These are phyloP conservation scores for Lenwebbia sp. DNA, from an alignment of 345 rosid genomes.

Conservation along the genomic window DNA sequence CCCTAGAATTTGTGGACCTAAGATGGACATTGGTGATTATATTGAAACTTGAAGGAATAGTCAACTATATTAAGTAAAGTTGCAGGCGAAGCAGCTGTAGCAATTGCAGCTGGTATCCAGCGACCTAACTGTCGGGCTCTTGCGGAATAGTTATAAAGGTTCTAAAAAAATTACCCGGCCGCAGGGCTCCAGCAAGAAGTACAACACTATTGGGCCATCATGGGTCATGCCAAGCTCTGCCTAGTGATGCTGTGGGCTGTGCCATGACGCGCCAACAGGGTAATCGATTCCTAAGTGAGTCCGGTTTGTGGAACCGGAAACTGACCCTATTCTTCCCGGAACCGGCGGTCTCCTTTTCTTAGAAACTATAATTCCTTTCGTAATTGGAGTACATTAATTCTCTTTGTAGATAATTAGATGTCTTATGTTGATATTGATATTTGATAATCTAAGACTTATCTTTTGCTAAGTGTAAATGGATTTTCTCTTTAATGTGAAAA, in stretches of 20 bases:
- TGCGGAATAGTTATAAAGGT: background rate
- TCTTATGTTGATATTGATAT: too few species aligned
- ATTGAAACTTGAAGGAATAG: background rate
- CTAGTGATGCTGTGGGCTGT: background rate
- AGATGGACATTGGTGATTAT: background rate
- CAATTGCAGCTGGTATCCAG: background rate
- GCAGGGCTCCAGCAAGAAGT: background rate
- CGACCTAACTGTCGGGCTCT: background rate
- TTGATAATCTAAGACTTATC: too few species aligned
- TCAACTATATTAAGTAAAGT: background rate
- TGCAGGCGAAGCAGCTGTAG: background rate
- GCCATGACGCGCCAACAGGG: background rate
- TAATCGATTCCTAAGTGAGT: fast-evolving
- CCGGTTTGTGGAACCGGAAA: background rate
- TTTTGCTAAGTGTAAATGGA: too few species aligned
- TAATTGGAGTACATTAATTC: too few species aligned
- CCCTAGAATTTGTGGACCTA: background rate
- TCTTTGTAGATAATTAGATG: too few species aligned
- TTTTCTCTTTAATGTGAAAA: too few species aligned
- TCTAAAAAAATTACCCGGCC: background rate
- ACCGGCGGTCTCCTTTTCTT: background rate
- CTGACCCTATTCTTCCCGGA: background rate
- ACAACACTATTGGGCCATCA: background rate
- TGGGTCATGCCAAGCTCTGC: background rate
- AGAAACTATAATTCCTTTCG: too few species aligned